A percentile compares a stretch with the other conserved stretches of the same genome.
phyloP scores from a whole-genome alignment of 495 filamentous ascomycete genomes.

The Tuber umbilicatum region DNA sequence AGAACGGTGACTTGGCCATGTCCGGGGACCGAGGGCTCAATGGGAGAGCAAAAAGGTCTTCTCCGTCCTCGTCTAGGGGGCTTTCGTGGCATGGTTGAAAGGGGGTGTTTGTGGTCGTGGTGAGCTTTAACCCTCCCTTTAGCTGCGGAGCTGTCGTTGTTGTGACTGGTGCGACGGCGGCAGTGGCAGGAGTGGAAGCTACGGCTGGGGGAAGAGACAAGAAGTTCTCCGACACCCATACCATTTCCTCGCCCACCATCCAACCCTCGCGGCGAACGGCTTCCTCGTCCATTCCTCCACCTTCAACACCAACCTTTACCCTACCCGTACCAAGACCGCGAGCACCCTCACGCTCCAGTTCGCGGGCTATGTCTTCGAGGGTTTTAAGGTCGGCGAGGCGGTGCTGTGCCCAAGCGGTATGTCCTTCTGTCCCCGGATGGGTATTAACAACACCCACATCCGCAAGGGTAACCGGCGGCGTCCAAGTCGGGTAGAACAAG shows the following conservation, averaged over 20 bases:
- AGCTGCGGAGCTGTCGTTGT: neutral
- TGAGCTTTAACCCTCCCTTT: constrained; percentile 16
- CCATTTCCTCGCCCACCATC: constrained; percentile 42
- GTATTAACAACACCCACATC: constrained; percentile 8
- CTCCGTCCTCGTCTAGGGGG: constrained; percentile 26
- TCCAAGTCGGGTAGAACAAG: constrained; percentile 37
- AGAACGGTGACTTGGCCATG: constrained; percentile 37
- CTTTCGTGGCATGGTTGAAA: constrained; percentile 6
- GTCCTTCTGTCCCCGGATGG: constrained; percentile 14
- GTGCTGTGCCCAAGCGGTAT: constrained; percentile 36
- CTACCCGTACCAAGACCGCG: constrained; percentile 35
- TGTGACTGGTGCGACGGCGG: constrained; percentile 15
- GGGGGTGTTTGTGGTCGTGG: constrained; percentile 13
- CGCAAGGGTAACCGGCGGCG: constrained; percentile 15
- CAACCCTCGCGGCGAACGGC: constrained; percentile 39
- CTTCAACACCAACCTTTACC: constrained; percentile 41
- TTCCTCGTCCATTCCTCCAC: constrained; percentile 41
- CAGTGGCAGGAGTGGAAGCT: constrained; percentile 21
- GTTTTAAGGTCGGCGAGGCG: constrained; percentile 35
- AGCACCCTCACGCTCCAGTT: constrained; percentile 39
- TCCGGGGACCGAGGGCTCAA: constrained; percentile 37
- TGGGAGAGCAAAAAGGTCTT: constrained; percentile 40
- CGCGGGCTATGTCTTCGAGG: constrained; percentile 38
- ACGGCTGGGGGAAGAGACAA: constrained; percentile 25
- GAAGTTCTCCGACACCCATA: constrained; percentile 39